Evolutionary conservation across 768 basidiomycete genomes (phyloP).

Genomic region (Termitomyces sp.): DNA sequence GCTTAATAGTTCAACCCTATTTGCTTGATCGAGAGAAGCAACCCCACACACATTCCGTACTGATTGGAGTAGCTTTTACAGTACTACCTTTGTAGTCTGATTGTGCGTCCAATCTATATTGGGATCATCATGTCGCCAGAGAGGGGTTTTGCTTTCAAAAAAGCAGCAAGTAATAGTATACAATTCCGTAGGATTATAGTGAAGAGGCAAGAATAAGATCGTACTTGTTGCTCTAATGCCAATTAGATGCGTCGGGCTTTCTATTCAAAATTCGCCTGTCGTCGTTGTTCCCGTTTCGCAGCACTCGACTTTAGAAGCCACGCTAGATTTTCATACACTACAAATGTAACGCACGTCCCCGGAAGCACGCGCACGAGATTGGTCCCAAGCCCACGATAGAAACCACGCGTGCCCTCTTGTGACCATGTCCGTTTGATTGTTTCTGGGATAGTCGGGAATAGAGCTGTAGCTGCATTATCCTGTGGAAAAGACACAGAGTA

Average conservation of each 20-base stretch:
- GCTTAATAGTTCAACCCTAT: no score
- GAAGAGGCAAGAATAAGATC: constrained; percentile 4
- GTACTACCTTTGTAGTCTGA: no score
- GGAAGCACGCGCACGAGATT: constrained; percentile 94
- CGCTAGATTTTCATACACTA: constrained; percentile 91
- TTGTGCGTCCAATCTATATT: not conserved
- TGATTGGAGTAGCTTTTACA: no score
- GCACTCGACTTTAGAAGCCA: constrained; percentile 73
- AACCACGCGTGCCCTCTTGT: constrained; percentile 76
- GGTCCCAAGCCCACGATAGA: constrained; percentile 93
- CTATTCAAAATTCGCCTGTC: constrained; percentile 2
- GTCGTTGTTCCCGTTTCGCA: constrained; percentile 35
- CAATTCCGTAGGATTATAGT: constrained; percentile 7
- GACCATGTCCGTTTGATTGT: constrained; percentile 78
- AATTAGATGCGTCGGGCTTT: not conserved
- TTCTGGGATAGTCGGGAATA: constrained; percentile 81
- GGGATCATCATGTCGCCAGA: not conserved
- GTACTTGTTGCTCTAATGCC: constrained; percentile 4
- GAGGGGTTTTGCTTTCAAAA: not conserved
- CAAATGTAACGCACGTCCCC: constrained; percentile 96
- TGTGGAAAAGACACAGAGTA: constrained; percentile 17
- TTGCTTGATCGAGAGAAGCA: no score
- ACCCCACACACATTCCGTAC: no score
- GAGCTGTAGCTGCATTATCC: constrained; percentile 59
- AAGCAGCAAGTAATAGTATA: constrained; percentile 3